Percentiles rank a stretch among this genome's conserved stretches.
Conservation (phyloP, 257 asterid genomes). For the Mitragyna speciosa region DNA sequence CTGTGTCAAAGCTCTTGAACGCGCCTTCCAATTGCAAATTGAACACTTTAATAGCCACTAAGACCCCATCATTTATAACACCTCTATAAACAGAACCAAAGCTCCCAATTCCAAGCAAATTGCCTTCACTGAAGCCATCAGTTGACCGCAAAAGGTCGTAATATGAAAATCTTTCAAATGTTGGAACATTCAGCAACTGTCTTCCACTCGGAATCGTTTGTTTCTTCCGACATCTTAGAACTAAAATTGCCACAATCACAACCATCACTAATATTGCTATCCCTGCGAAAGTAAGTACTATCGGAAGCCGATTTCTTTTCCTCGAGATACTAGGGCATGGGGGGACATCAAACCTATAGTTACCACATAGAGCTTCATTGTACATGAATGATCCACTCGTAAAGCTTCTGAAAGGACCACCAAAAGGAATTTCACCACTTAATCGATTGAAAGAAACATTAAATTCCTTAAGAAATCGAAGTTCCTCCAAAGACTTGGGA, state of each 20-base stretch:
- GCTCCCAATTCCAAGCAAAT: slow-evolving; percentile 23
- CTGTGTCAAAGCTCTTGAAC: slow-evolving; percentile 22
- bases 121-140: slow-evolving; percentile 9
- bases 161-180: slow-evolving; percentile 10
- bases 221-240: neutral
- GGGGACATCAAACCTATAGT: slow-evolving; percentile 1
- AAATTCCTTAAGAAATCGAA: slow-evolving; percentile 11
- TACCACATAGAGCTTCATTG: slow-evolving; percentile 29
- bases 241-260: neutral
- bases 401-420: slow-evolving; percentile 25
- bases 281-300: neutral
- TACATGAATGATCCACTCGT: slow-evolving; percentile 16
- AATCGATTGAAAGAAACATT: slow-evolving; percentile 27
- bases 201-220: neutral
- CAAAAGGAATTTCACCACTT: slow-evolving; percentile 27
- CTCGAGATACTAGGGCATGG: slow-evolving; percentile 10
- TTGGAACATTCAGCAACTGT: neutral
- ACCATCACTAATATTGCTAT: neutral
- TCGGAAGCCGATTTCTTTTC: neutral
- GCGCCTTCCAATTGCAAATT: slow-evolving; percentile 25
- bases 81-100: slow-evolving; percentile 32
- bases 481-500: slow-evolving; percentile 29
- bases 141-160: slow-evolving; percentile 20
- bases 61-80: slow-evolving; percentile 1
- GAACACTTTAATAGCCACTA: slow-evolving; percentile 33